phyloP scores from a whole-genome alignment of 257 asterid genomes.

The Echium plantagineum region DNA sequence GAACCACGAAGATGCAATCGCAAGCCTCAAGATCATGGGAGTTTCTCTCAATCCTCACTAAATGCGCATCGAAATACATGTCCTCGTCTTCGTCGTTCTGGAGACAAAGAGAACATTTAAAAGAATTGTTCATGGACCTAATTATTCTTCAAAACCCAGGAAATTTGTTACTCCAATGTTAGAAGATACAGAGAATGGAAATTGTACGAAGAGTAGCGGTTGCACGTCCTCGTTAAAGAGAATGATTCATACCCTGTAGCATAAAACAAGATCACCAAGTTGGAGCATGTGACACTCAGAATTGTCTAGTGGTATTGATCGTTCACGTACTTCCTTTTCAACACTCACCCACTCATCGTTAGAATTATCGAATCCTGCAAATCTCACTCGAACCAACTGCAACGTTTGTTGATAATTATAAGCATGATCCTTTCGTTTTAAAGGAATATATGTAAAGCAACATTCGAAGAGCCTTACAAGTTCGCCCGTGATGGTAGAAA shows the following conservation, averaged over 20 bases:
- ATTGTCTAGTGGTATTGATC: conserved; percentile 69
- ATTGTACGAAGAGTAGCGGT: too few relatives aligned
- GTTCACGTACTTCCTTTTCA: conserved; percentile 49
- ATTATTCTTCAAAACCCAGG: too few relatives aligned
- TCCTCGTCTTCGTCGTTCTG: conserved; percentile 53
- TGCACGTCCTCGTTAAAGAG: too few relatives aligned
- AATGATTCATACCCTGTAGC: conserved; percentile 59
- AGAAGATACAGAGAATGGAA: conserved; percentile 1
- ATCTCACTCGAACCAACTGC: conserved; percentile 80
- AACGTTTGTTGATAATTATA: background rate
- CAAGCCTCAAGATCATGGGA: conserved; percentile 37
- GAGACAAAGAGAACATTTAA: conserved; percentile 5
- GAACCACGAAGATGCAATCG: conserved; percentile 56
- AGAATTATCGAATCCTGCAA: conserved; percentile 59
- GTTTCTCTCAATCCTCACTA: conserved; percentile 39
- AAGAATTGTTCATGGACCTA: background rate
- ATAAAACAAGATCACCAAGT: conserved; percentile 69
- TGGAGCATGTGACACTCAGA: conserved; percentile 59
- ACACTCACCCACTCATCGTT: conserved; percentile 91
- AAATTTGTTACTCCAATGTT: background rate
- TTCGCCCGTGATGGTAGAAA: conserved; percentile 42
- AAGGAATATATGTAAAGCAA: background rate
- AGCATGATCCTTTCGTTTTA: too few relatives aligned
- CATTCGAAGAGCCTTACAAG: conserved; percentile 39
- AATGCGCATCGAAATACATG: conserved; percentile 54